phyloP scores from a whole-genome alignment of 2,329 filamentous ascomycete species.

The Colletotrichum liriopes region DNA sequence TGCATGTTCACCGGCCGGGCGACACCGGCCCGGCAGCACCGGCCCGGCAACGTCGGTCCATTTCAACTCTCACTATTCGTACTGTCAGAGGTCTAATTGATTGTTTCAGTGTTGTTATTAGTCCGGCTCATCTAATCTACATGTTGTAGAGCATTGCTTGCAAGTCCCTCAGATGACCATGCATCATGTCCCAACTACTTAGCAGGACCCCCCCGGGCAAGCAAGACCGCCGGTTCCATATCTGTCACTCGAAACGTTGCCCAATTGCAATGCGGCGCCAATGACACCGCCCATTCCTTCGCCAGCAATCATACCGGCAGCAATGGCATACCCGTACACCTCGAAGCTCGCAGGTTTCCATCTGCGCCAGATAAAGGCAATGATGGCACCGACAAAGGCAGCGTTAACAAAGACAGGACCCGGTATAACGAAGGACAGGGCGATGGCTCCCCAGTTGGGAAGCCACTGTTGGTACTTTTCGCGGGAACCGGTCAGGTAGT shows the following conservation, averaged over 20 bases:
- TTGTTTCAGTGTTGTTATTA: too few species aligned
- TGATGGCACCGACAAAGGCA: conserved; percentile 69
- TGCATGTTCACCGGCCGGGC: too few species aligned
- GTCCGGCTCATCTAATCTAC: too few species aligned
- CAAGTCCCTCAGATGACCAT: too few species aligned
- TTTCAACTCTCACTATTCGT: too few species aligned
- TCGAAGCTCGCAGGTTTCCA: conserved; percentile 68
- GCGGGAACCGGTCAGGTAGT: conserved; percentile 66
- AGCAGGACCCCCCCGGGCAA: conserved; percentile 52
- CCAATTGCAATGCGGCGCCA: conserved; percentile 50
- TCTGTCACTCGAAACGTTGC: conserved; percentile 51
- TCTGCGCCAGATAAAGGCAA: conserved; percentile 69
- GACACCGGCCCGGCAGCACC: too few species aligned
- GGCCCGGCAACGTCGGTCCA: too few species aligned
- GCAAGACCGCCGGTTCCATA: conserved; percentile 50
- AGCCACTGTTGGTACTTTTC: conserved; percentile 70
- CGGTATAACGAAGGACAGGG: conserved; percentile 71
- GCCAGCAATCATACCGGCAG: conserved; percentile 73
- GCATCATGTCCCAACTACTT: neutral
- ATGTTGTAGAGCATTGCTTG: too few species aligned
- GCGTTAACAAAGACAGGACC: conserved; percentile 71
- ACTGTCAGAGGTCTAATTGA: too few species aligned
- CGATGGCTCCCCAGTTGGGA: conserved; percentile 75
- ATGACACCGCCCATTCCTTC: conserved; percentile 76
- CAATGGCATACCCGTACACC: conserved; percentile 72